These are phyloP conservation scores for Citrus maxima DNA, from an alignment of 345 rosid species.

Conservation along the genomic window DNA sequence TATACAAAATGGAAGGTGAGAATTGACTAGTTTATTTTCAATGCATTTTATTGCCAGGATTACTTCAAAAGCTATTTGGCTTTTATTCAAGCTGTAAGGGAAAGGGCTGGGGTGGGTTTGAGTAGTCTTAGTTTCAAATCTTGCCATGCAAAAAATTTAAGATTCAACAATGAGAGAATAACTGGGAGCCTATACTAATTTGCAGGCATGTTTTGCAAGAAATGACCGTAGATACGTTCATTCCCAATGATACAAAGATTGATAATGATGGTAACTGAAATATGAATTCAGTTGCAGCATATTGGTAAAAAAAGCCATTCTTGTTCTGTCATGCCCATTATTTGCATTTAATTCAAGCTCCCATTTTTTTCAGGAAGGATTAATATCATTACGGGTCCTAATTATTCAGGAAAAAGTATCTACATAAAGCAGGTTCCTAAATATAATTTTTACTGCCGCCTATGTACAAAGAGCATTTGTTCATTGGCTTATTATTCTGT, in stretches of 20 bases:
- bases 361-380: constrained; percentile 60
- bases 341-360: constrained; percentile 7
- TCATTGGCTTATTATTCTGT: neutral
- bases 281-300: constrained; percentile 9
- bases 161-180: neutral
- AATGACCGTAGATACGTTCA: constrained; percentile 94
- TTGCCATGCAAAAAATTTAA: neutral
- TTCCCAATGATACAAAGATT: constrained; percentile 84
- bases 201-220: constrained; percentile 96
- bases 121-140: neutral
- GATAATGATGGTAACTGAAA: constrained; percentile 51
- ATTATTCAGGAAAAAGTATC: constrained; percentile 96
- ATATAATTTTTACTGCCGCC: neutral
- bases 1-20: constrained; percentile 84
- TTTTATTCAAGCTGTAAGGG: neutral
- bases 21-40: constrained; percentile 8
- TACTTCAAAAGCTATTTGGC: neutral
- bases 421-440: constrained; percentile 81
- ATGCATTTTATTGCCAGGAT: neutral
- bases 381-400: constrained; percentile 91
- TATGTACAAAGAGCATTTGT: neutral
- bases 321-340: neutral
- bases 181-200: constrained; percentile 6
- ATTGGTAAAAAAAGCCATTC: neutral
- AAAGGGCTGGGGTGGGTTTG: neutral